Percentiles rank a stretch among this genome's conserved stretches.
phyloP scores from a whole-genome alignment of 352 stramenopile genomes.

The Pythium utonaiense region DNA sequence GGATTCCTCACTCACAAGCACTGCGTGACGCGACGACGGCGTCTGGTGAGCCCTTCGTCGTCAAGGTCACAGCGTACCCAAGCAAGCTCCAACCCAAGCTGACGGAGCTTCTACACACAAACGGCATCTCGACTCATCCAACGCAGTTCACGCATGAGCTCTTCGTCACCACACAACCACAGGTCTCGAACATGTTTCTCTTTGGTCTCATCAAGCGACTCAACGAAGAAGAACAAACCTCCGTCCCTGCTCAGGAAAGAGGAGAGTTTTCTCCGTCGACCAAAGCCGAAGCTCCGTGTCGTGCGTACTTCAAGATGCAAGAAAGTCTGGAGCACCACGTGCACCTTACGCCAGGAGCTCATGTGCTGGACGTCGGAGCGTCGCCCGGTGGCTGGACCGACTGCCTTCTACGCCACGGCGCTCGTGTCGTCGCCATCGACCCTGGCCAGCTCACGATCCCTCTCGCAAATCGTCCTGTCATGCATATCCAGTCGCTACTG shows the following conservation, averaged over 20 bases:
- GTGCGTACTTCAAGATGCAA: constrained; percentile 54
- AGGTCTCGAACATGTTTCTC: constrained; percentile 27
- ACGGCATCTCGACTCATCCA: constrained; percentile 36
- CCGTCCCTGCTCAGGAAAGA: background rate
- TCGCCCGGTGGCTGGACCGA: constrained; percentile 57
- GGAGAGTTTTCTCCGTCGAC: background rate
- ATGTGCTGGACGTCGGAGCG: constrained; percentile 47
- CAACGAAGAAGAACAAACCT: background rate
- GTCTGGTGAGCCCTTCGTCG: constrained; percentile 8
- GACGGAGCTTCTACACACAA: constrained; percentile 24
- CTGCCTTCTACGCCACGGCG: constrained; percentile 37
- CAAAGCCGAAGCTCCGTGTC: constrained; percentile 34
- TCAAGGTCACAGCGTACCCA: constrained; percentile 39
- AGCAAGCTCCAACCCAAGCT: constrained; percentile 34
- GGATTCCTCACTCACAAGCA: constrained; percentile 28
- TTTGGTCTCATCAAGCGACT: constrained; percentile 29
- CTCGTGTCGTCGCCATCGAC: constrained; percentile 48
- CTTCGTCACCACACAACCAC: constrained; percentile 32
- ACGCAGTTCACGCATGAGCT: constrained; percentile 47
- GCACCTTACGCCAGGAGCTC: constrained; percentile 16
- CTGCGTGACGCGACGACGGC: background rate
- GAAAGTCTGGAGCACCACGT: constrained; percentile 37
- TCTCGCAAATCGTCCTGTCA: constrained; percentile 20
- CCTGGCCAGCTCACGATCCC: constrained; percentile 44
- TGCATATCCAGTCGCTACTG: constrained; percentile 42